phyloP scores from a whole-genome alignment of 129 eudicot species.

The Chrysanthemum seticuspe region DNA sequence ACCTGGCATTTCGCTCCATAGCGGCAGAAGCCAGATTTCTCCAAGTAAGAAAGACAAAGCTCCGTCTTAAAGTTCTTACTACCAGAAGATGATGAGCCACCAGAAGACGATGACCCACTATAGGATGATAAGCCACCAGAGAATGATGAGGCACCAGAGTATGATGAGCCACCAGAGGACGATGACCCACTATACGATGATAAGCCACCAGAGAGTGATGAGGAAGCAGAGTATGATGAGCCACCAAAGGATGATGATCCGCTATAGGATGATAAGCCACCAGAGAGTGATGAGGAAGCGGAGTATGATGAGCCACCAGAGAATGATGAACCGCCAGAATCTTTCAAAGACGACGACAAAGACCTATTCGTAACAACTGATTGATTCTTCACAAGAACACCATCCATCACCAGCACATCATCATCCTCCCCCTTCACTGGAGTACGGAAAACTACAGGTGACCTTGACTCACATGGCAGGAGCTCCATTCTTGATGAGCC shows the following conservation, averaged over 20 bases:
- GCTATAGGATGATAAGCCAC: slow-evolving; percentile 29
- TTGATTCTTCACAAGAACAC: slow-evolving; percentile 28
- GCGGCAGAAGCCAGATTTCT: slow-evolving; percentile 33
- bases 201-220: slow-evolving; percentile 11
- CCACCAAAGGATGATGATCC: background rate
- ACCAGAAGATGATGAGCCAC: slow-evolving; percentile 32
- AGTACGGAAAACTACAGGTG: slow-evolving; percentile 23
- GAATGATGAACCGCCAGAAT: slow-evolving; percentile 12
- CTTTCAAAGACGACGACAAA: slow-evolving; percentile 31
- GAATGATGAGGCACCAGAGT: background rate
- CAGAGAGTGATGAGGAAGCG: background rate
- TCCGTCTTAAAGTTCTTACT: slow-evolving; percentile 33
- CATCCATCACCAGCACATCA: slow-evolving; percentile 47
- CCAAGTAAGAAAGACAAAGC: slow-evolving; percentile 31
- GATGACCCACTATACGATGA: slow-evolving; percentile 18
- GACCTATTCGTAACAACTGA: slow-evolving; percentile 24
- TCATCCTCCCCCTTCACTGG: slow-evolving; percentile 39
- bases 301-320: too few relatives aligned
- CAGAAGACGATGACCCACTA: background rate
- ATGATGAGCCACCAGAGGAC: too few relatives aligned
- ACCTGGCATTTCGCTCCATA: slow-evolving; percentile 42
- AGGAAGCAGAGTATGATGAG: background rate
- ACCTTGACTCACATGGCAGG: slow-evolving; percentile 18
- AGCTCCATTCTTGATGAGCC: slow-evolving; percentile 17
- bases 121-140: slow-evolving; percentile 28